Percentiles rank a stretch among this genome's conserved stretches.
These are phyloP conservation scores for Ascochyta clinopodiicola DNA, from an alignment of 2,329 filamentous ascomycete genomes.

Conservation along the genomic window DNA sequence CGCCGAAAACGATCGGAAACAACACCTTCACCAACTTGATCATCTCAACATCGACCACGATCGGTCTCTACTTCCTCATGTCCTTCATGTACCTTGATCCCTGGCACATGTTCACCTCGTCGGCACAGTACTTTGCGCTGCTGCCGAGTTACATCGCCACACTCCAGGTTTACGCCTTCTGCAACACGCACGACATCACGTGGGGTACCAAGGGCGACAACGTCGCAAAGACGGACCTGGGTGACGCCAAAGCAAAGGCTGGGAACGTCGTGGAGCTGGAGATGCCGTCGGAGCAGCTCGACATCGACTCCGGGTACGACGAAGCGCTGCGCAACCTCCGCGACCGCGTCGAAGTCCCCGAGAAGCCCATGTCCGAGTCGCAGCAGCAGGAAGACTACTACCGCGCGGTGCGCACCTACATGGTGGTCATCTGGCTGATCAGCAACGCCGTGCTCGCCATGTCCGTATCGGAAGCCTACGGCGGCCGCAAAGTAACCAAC, in stretches of 20 bases:
- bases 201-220: constrained; percentile 99
- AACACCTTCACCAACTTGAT: constrained; percentile 96
- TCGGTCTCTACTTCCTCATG: constrained; percentile 96
- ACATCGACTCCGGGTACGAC: constrained; percentile 97
- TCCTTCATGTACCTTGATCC: constrained; percentile 96
- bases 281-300: constrained; percentile 96
- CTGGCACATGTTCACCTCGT: constrained; percentile 98
- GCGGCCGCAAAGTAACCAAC: constrained; percentile 70
- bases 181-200: constrained; percentile 98
- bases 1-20: constrained; percentile 70
- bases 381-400: constrained; percentile 99
- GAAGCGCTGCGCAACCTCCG: constrained; percentile 95
- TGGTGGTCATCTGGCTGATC: constrained; percentile 95
- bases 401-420: constrained; percentile 94
- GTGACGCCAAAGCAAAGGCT: constrained; percentile 78
- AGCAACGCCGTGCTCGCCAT: constrained; percentile 92
- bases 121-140: constrained; percentile 89
- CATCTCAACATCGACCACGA: constrained; percentile 83
- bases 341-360: constrained; percentile 84
- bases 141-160: constrained; percentile 96
- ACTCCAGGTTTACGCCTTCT: constrained; percentile 97
- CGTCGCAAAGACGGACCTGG: constrained; percentile 88
- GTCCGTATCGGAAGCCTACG: constrained; percentile 88
- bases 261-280: constrained; percentile 86
- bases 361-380: constrained; percentile 67